Percentiles rank a stretch among this genome's conserved stretches.
Conservation (phyloP, 208 protist species). For the Trypanosoma cruzi region DNA sequence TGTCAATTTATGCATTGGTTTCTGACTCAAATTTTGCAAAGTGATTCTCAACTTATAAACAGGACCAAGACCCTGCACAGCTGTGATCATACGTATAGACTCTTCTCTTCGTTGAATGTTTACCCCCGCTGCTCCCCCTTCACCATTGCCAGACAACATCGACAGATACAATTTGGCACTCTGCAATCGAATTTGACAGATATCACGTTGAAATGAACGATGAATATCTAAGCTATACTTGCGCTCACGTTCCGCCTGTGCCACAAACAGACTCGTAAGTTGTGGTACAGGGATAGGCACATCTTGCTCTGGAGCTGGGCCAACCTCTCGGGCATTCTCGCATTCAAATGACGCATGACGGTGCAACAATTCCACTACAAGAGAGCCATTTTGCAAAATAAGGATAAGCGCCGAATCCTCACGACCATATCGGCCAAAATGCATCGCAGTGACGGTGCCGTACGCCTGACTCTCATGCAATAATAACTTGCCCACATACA, state of each 20-base stretch:
- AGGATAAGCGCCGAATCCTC: slow-evolving; percentile 91
- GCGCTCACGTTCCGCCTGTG: slow-evolving; percentile 93
- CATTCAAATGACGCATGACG: slow-evolving; percentile 69
- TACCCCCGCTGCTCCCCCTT: slow-evolving; percentile 1
- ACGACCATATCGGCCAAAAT: slow-evolving; percentile 92
- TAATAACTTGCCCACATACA: slow-evolving; percentile 91
- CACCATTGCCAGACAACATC: slow-evolving; percentile 57
- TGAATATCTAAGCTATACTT: slow-evolving; percentile 90
- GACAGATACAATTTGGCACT: slow-evolving; percentile 91
- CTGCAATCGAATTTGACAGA: slow-evolving; percentile 84
- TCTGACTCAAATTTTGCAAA: slow-evolving; percentile 77
- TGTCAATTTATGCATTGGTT: slow-evolving; percentile 51
- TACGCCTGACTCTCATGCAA: slow-evolving; percentile 79
- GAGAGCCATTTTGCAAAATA: slow-evolving; percentile 85
- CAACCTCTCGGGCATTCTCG: slow-evolving; percentile 32
- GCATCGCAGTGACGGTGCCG: slow-evolving; percentile 85
- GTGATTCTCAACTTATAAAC: slow-evolving; percentile 86
- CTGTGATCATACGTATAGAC: slow-evolving; percentile 22
- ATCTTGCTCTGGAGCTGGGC: slow-evolving; percentile 92
- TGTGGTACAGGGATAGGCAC: slow-evolving; percentile 91
- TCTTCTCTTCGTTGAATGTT: neutral
- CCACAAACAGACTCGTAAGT: slow-evolving; percentile 93
- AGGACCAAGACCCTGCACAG: slow-evolving; percentile 93
- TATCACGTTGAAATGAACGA: slow-evolving; percentile 91
- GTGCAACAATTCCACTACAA: slow-evolving; percentile 94